Conservation (phyloP, 306 rosid genomes). For the Arachis hypogaea region DNA sequence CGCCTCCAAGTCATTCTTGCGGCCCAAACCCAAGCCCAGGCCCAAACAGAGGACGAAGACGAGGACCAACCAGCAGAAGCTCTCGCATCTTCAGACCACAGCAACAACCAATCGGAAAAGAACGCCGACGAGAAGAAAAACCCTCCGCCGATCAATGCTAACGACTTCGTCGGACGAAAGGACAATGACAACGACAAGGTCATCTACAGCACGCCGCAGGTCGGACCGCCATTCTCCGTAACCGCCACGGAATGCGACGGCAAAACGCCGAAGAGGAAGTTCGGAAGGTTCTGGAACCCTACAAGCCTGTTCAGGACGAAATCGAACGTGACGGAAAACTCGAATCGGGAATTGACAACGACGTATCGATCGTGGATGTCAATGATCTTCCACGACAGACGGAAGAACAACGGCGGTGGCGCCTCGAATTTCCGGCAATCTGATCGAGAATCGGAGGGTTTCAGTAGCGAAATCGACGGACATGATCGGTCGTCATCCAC, state of each 20-base stretch:
- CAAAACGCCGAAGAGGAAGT: conserved; percentile 45
- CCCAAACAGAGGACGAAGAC: conserved; percentile 11
- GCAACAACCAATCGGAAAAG: conserved; percentile 35
- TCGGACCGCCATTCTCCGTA: conserved; percentile 44
- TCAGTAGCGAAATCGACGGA: background rate
- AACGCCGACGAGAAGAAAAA: conserved; percentile 44
- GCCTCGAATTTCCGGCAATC: conserved; percentile 8
- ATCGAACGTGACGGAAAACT: conserved; percentile 51
- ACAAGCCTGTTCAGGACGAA: conserved; percentile 49
- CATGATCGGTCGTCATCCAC: conserved; percentile 48
- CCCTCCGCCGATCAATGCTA: conserved; percentile 54
- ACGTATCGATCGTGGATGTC: conserved; percentile 69
- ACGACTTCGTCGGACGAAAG: conserved; percentile 34
- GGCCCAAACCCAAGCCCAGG: conserved; percentile 60
- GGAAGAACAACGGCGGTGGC: conserved; percentile 27
- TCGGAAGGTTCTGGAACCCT: conserved; percentile 53
- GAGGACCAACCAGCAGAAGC: conserved; percentile 30
- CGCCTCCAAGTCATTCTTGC: conserved; percentile 59
- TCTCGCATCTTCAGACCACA: background rate
- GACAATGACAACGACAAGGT: conserved; percentile 41
- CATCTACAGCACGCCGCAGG: conserved; percentile 69
- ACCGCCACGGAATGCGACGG: background rate
- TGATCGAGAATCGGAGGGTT: conserved; percentile 55
- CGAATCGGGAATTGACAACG: conserved; percentile 37
- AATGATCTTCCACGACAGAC: conserved; percentile 43